Evolutionary conservation across 257 asterid species (phyloP), one percentile per base, ranked within the genome.

Genomic region (Ajuga chamaepitys): DNA sequence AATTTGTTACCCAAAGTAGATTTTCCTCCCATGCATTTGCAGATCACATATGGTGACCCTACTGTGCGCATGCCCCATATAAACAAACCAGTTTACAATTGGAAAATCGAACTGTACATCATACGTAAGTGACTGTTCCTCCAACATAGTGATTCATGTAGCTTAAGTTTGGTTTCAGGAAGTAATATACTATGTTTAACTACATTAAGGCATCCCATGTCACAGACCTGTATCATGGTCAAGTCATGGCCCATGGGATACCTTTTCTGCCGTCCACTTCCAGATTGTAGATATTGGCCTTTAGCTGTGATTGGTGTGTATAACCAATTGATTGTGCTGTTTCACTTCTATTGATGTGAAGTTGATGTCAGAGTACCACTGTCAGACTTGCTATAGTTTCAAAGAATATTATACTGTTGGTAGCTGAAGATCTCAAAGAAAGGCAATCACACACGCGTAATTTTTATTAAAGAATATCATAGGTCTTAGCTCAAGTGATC

Each of bases 11-110:
- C 64, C 56, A 40, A 38, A 63, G 35, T 59, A 34, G 44, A 50
- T 48, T 67, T 66, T 60, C 53, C 25, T 65, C 14, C 38, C 53
- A 66, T 79, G 47, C 68, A 40, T 74, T 62, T 73, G 83, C 85
- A 93, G 99, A 87, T 93, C 80, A 93, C 99, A 32, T 93, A 93
- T 64, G 99, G 99, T 66, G 97, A 93, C 75, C 97, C 99, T 67
- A 82, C 79, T 51, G 96, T 80, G 61, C 86, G 99, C 62, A 85
- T 89, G 78, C 95, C 91, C 64, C 94, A 88, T 84, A 73, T 93
- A 74, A 83, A 70, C 57, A 84, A 82, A 40, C 72, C 95, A 30
- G 90, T 77, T 41, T 86, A 84, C 84, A 87, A 82, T 81, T 93
- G 99, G 99, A 83, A 83, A 61, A 83, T 88, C 41, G 94, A 93